These are phyloP conservation scores for Phyllosticta ampelicida DNA, from an alignment of 2,329 filamentous ascomycete genomes.

Conservation along the genomic window DNA sequence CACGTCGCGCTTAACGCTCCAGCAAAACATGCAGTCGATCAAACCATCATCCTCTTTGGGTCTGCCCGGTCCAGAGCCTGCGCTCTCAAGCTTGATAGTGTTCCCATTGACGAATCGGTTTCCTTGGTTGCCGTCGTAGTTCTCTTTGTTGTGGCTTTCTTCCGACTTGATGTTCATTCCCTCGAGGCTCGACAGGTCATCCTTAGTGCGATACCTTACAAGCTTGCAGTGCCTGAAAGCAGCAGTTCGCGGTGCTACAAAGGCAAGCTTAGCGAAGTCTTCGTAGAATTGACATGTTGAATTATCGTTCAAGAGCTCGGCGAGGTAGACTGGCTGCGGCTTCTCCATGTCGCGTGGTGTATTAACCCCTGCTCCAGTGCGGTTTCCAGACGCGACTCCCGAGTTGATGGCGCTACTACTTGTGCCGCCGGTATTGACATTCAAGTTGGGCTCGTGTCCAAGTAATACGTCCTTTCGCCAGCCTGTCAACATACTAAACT, in stretches of 20 bases:
- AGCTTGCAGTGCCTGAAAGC: slow-evolving; percentile 76
- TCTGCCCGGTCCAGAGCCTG: slow-evolving; percentile 59
- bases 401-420: slow-evolving; percentile 25
- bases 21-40: slow-evolving; percentile 91
- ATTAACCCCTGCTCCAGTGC: slow-evolving; percentile 28
- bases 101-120: slow-evolving; percentile 3
- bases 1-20: slow-evolving; percentile 91
- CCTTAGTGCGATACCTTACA: slow-evolving; percentile 64
- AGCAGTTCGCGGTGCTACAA: slow-evolving; percentile 78
- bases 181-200: slow-evolving; percentile 22
- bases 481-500: slow-evolving; percentile 90
- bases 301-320: slow-evolving; percentile 87
- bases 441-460: slow-evolving; percentile 77
- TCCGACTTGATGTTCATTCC: slow-evolving; percentile 14
- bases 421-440: slow-evolving; percentile 62
- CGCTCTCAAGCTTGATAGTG: slow-evolving; percentile 14
- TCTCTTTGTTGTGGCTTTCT: slow-evolving; percentile 2
- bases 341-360: slow-evolving; percentile 33
- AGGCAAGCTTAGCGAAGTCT: slow-evolving; percentile 85
- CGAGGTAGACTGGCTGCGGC: slow-evolving; percentile 74
- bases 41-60: slow-evolving; percentile 76
- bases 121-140: slow-evolving; percentile 1
- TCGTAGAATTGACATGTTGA: slow-evolving; percentile 92
- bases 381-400: slow-evolving; percentile 29
- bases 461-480: slow-evolving; percentile 87